Percentiles rank a stretch among this genome's conserved stretches.
phyloP scores from a whole-genome alignment of 208 protist species.

The Crithidia fasciculata region DNA sequence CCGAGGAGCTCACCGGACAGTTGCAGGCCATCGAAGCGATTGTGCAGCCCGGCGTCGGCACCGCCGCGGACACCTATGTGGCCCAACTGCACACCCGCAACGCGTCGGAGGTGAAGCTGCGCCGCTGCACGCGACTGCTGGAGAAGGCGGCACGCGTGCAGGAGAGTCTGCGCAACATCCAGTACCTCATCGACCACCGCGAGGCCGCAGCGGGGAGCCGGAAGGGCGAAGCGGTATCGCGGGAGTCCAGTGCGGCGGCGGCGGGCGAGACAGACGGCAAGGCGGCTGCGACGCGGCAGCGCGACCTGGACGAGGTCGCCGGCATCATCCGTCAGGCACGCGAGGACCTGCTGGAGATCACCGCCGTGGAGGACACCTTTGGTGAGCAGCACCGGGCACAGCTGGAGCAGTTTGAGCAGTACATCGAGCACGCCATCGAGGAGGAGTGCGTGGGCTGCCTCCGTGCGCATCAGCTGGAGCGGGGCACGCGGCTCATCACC shows the following conservation, averaged over 20 bases:
- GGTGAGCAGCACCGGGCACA: constrained; percentile 58
- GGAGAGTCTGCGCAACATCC: constrained; percentile 49
- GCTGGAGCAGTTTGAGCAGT: constrained; percentile 63
- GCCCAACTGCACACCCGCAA: constrained; percentile 47
- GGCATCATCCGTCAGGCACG: constrained; percentile 40
- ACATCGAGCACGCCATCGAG: constrained; percentile 64
- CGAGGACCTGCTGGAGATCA: constrained; percentile 53
- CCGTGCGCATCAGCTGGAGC: constrained; percentile 41
- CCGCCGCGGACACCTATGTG: constrained; percentile 13
- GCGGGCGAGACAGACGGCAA: not conserved
- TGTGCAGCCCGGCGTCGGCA: constrained; percentile 37
- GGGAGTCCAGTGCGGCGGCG: not conserved
- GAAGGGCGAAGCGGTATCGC: not conserved
- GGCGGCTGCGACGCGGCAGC: constrained; percentile 11
- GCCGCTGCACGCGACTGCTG: constrained; percentile 51
- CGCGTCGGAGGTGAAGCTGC: constrained; percentile 53
- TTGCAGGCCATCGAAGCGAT: constrained; percentile 48
- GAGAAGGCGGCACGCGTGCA: constrained; percentile 53
- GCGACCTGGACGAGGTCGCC: constrained; percentile 29
- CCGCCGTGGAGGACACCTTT: constrained; percentile 57
- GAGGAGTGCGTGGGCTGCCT: constrained; percentile 61
- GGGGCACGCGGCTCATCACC: constrained; percentile 51
- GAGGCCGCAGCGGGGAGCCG: constrained; percentile 9
- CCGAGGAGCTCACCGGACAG: constrained; percentile 52
- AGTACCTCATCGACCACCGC: constrained; percentile 47